A percentile compares a stretch with the other conserved stretches of the same genome.
phyloP scores from a whole-genome alignment of 768 basidiomycete genomes.

The Cyathus striatus region DNA sequence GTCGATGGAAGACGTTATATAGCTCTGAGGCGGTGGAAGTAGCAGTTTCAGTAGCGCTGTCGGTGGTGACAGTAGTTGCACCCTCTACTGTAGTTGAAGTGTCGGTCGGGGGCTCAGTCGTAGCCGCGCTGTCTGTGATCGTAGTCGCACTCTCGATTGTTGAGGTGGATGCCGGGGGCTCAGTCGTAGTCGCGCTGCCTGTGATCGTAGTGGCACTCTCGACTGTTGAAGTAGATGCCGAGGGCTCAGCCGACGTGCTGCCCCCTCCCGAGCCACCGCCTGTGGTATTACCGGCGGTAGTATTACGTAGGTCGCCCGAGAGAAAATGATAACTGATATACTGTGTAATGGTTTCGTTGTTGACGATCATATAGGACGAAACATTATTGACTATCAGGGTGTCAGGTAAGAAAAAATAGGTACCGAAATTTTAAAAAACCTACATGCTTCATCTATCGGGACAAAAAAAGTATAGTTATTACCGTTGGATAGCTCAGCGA shows the following conservation, averaged over 20 bases:
- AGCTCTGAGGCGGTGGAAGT: neutral
- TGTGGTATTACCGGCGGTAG: conserved; percentile 8
- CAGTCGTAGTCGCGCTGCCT: neutral
- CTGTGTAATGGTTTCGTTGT: conserved; percentile 30
- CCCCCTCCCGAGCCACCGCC: conserved; percentile 10
- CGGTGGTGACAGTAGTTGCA: neutral
- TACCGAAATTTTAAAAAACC: conserved; percentile 11
- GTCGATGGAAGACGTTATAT: neutral
- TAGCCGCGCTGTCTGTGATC: neutral
- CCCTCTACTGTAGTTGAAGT: neutral
- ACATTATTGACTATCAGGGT: conserved; percentile 20
- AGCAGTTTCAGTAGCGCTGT: neutral
- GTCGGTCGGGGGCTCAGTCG: neutral
- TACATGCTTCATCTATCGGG: conserved; percentile 52
- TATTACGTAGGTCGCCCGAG: conserved; percentile 37
- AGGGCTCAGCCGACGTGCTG: neutral
- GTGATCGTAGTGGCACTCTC: neutral
- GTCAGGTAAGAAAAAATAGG: neutral
- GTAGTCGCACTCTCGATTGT: neutral
- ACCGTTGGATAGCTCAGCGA: conserved; percentile 36
- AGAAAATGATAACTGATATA: conserved; percentile 56
- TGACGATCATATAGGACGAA: conserved; percentile 15
- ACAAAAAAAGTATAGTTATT: conserved; percentile 53
- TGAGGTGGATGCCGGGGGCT: neutral
- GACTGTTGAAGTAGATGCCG: neutral